These are phyloP conservation scores for Multifurca ochricompacta DNA, from an alignment of 768 basidiomycete genomes.

Conservation along the genomic window DNA sequence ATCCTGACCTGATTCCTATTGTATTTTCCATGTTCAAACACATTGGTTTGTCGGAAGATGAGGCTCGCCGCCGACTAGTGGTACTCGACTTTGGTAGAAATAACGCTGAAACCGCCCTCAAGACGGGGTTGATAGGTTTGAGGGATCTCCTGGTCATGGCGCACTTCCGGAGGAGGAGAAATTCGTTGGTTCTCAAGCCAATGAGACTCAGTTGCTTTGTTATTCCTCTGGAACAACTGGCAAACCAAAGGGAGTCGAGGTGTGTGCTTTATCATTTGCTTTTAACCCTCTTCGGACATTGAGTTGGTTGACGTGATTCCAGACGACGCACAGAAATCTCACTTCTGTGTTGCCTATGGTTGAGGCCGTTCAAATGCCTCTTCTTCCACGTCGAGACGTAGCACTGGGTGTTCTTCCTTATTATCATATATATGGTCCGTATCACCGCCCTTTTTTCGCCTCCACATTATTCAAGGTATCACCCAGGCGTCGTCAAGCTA, in stretches of 20 bases:
- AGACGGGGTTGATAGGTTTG: constrained; percentile 31
- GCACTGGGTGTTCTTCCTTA: constrained; percentile 61
- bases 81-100: constrained; percentile 34
- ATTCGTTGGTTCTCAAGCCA: constrained; percentile 41
- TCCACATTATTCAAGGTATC: constrained; percentile 31
- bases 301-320: neutral
- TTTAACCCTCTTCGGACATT: neutral
- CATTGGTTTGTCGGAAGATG: constrained; percentile 37
- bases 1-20: constrained; percentile 51
- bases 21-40: constrained; percentile 50
- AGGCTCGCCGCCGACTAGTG: constrained; percentile 48
- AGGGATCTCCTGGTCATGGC: constrained; percentile 43
- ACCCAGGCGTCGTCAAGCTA: constrained; percentile 51
- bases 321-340: constrained; percentile 67
- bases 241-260: constrained; percentile 62
- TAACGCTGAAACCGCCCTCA: constrained; percentile 19
- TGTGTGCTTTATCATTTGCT: constrained; percentile 9
- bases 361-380: constrained; percentile 34
- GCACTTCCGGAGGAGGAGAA: constrained; percentile 43
- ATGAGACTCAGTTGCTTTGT: constrained; percentile 59
- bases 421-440: constrained; percentile 41
- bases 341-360: constrained; percentile 50
- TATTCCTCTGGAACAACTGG: constrained; percentile 70
- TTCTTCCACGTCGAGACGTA: constrained; percentile 37
- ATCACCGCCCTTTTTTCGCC: constrained; percentile 32